A percentile compares a stretch with the other conserved stretches of the same genome.
Conservation (phyloP, 1,284 basidiomycete genomes). For the Microstroma glucosiphilum region DNA sequence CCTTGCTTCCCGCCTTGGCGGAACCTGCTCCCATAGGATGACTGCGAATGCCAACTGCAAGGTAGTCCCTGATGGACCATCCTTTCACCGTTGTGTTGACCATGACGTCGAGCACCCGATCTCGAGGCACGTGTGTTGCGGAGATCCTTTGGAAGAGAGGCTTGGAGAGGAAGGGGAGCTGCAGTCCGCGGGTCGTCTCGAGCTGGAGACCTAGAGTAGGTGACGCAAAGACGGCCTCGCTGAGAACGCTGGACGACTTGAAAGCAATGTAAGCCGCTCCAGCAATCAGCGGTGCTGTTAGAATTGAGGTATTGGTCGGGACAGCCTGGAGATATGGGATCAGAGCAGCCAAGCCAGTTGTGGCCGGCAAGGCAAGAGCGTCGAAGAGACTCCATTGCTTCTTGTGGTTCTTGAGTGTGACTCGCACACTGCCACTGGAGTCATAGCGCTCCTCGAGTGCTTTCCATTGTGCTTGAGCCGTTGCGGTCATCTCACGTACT, state of each 20-base stretch:
- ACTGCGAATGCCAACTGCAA: slow-evolving; percentile 20
- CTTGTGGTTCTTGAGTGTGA: slow-evolving; percentile 19
- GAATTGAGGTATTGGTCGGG: neutral
- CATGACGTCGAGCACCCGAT: slow-evolving; percentile 36
- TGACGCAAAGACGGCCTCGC: slow-evolving; percentile 23
- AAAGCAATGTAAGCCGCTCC: neutral
- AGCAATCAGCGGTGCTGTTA: neutral
- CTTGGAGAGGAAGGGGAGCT: slow-evolving; percentile 3
- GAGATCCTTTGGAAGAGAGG: neutral
- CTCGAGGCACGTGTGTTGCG: slow-evolving; percentile 25
- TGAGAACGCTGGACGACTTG: slow-evolving; percentile 12
- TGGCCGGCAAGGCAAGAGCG: neutral
- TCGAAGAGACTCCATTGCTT: neutral
- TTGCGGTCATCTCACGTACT: neutral
- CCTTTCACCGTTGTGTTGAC: slow-evolving; percentile 29
- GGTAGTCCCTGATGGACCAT: slow-evolving; percentile 36
- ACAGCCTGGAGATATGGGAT: neutral
- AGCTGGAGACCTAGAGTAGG: slow-evolving; percentile 39
- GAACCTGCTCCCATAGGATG: neutral
- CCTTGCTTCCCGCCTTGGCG: neutral
- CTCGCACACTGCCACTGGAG: slow-evolving; percentile 15
- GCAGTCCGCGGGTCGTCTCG: slow-evolving; percentile 24
- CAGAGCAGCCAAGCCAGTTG: neutral
- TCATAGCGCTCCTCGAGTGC: slow-evolving; percentile 12
- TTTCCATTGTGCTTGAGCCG: neutral